Percentiles rank a stretch among this genome's conserved stretches.
phyloP scores from a whole-genome alignment of 148 eudicot genomes.

The Fagopyrum tataricum region DNA sequence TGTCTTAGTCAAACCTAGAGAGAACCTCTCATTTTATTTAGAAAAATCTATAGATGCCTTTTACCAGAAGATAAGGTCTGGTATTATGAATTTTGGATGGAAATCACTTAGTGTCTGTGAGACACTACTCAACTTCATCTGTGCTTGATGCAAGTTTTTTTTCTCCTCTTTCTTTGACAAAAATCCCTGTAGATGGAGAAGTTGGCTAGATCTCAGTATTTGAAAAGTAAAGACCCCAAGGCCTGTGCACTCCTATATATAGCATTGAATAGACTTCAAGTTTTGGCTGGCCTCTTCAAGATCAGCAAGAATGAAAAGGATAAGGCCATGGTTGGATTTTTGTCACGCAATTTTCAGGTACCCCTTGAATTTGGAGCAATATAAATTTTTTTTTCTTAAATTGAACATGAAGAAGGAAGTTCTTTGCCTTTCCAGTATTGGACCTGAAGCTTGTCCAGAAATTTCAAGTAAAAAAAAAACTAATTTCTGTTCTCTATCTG shows the following conservation, averaged over 20 bases:
- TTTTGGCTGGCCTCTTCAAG: conserved; percentile 92
- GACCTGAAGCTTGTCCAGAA: neutral
- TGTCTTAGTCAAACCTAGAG: neutral
- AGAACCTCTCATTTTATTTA: neutral
- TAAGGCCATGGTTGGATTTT: conserved; percentile 84
- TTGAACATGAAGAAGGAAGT: neutral
- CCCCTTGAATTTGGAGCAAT: neutral
- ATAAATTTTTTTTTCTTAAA: neutral
- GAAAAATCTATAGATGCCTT: neutral
- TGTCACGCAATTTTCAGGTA: conserved; percentile 94
- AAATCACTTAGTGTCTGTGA: neutral
- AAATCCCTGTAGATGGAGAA: conserved; percentile 76
- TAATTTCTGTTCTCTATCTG: conserved; percentile 7
- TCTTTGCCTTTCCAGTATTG: neutral
- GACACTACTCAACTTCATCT: neutral
- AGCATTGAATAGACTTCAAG: conserved; percentile 85
- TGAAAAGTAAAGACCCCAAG: conserved; percentile 87
- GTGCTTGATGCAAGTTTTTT: conserved; percentile 21
- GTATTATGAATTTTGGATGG: neutral
- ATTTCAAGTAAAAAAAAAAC: neutral
- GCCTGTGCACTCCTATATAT: conserved; percentile 85
- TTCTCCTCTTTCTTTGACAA: neutral
- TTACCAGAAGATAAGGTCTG: neutral
- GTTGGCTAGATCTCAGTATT: conserved; percentile 81
- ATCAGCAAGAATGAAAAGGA: conserved; percentile 95